Percentiles rank a stretch among this genome's conserved stretches.
Conservation (phyloP, 2,329 filamentous ascomycete genomes). For the Leptographium wingfieldii region DNA sequence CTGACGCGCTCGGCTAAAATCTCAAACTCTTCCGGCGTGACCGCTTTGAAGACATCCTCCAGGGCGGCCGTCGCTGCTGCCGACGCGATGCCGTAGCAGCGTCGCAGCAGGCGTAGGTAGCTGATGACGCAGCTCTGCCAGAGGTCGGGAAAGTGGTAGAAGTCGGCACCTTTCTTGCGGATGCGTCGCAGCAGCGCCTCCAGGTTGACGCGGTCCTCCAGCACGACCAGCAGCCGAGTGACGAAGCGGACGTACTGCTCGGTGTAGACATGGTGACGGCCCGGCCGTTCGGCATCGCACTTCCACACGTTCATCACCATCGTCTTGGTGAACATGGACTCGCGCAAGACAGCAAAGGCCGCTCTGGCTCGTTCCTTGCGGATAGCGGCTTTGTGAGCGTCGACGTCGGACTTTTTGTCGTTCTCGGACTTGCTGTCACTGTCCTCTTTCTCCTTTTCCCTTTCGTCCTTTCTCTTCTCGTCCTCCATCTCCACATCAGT, state of each 20-base stretch:
- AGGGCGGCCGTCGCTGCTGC: constrained; percentile 18
- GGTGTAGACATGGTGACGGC: constrained; percentile 85
- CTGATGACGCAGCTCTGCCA: constrained; percentile 44
- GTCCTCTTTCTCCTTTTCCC: background rate
- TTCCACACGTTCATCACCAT: constrained; percentile 95
- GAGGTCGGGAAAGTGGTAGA: constrained; percentile 48
- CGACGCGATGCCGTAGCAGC: constrained; percentile 31
- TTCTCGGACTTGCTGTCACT: background rate
- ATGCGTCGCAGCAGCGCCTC: constrained; percentile 70
- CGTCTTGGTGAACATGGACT: constrained; percentile 76
- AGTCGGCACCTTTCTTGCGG: constrained; percentile 68
- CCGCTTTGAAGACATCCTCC: constrained; percentile 43
- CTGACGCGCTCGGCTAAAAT: constrained; percentile 40
- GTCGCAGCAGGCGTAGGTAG: constrained; percentile 41
- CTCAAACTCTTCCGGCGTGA: constrained; percentile 44
- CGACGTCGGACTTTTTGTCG: background rate
- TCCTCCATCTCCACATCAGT: background rate
- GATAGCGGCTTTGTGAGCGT: background rate
- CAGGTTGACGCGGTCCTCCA: constrained; percentile 62
- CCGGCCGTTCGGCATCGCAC: constrained; percentile 71
- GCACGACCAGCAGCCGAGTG: constrained; percentile 57
- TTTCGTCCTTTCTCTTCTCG: too few relatives aligned
- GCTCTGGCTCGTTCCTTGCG: constrained; percentile 45
- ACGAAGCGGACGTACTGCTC: constrained; percentile 78
- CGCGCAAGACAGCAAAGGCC: constrained; percentile 62